Evolutionary conservation across 2,329 filamentous ascomycete genomes (phyloP).

Genomic region (Fusarium denticulatum): DNA sequence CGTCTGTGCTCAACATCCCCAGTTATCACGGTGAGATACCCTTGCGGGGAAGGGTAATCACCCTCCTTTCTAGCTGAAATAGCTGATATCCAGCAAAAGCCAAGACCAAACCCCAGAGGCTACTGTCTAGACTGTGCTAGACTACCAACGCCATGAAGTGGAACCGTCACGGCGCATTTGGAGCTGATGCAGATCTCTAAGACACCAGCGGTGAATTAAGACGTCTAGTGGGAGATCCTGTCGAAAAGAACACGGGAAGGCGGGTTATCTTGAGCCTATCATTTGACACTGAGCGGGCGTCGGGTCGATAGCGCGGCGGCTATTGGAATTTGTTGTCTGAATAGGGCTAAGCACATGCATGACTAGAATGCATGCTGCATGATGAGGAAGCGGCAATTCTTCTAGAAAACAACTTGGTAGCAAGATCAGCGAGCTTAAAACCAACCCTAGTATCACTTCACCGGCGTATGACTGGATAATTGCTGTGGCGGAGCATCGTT

Average conservation of each 20-base stretch:
- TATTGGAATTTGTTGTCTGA: not conserved
- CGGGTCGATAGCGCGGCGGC: not conserved
- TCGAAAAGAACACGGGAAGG: not conserved
- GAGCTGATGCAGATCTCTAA: constrained; percentile 6
- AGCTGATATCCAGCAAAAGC: not conserved
- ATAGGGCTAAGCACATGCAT: not conserved
- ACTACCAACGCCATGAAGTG: not conserved
- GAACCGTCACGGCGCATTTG: constrained; percentile 21
- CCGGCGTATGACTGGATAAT: not conserved
- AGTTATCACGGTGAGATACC: constrained; percentile 11
- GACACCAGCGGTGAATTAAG: constrained; percentile 12
- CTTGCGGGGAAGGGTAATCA: not conserved
- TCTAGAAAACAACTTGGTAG: constrained; percentile 2
- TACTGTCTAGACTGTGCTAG: not conserved
- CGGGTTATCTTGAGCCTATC: not conserved
- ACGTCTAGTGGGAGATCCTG: not conserved
- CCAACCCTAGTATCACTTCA: not conserved
- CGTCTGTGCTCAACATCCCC: constrained; percentile 2
- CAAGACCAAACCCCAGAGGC: not conserved
- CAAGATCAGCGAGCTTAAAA: not conserved
- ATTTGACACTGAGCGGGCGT: not conserved
- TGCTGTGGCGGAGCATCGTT: not conserved
- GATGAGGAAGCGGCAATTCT: not conserved
- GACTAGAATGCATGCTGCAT: no score
- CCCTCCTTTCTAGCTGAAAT: not conserved